These are phyloP conservation scores for Solanum etuberosum DNA, from an alignment of 257 asterid species.

Conservation along the genomic window DNA sequence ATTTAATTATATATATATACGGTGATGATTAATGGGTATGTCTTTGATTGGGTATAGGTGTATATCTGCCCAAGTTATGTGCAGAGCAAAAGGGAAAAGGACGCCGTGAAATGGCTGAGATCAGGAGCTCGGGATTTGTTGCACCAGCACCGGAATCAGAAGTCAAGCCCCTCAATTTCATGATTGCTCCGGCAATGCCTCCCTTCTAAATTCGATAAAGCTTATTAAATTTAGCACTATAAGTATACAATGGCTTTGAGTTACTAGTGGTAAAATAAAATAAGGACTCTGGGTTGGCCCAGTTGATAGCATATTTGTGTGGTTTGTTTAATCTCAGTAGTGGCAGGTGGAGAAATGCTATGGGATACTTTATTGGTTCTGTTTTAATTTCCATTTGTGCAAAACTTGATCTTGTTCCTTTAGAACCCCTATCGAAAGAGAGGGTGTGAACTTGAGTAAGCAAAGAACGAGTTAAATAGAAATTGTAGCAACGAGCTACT, in stretches of 20 bases:
- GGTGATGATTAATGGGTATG: neutral
- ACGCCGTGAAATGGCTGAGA: constrained; percentile 54
- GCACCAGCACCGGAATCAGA: constrained; percentile 39
- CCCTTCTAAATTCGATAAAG: constrained; percentile 8
- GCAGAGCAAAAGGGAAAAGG: constrained; percentile 21
- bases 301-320: neutral
- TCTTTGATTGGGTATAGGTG: constrained; percentile 17
- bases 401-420: neutral
- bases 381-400: neutral
- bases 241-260: neutral
- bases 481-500: neutral
- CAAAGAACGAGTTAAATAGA: too few relatives aligned
- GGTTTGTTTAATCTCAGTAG: neutral
- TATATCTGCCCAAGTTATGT: constrained; percentile 65
- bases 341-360: neutral
- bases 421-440: neutral
- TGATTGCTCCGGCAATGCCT: constrained; percentile 26
- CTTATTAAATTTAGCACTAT: neutral
- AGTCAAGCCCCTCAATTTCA: neutral
- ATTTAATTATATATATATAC: neutral
- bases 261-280: neutral
- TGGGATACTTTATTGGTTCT: neutral
- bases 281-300: neutral
- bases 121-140: constrained; percentile 46
- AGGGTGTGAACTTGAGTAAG: neutral